These are phyloP conservation scores for Ophiostoma pallidulum DNA, from an alignment of 2,329 filamentous ascomycete genomes.

Conservation along the genomic window DNA sequence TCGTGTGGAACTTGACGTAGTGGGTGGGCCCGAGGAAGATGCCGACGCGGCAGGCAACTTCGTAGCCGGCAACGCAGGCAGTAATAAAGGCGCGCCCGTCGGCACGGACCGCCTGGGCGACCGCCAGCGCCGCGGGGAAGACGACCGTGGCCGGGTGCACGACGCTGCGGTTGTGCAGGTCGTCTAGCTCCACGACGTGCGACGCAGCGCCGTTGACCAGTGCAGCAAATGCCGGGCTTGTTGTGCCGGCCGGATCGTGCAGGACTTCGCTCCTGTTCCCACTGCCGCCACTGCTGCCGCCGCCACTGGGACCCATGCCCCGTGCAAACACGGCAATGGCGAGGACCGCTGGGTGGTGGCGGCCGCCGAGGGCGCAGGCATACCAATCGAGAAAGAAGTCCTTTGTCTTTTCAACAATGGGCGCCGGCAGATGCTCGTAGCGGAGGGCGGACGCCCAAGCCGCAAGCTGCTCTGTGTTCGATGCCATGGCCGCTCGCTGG, in stretches of 20 bases:
- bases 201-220: conserved; percentile 1
- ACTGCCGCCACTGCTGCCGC: background rate
- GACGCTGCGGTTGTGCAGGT: conserved; percentile 6
- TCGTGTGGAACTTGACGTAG: conserved; percentile 3
- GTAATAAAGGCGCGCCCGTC: background rate
- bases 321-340: background rate
- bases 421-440: background rate
- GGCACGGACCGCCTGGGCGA: conserved; percentile 1
- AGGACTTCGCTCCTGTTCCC: background rate
- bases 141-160: conserved; percentile 7
- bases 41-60: conserved; percentile 4
- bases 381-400: conserved; percentile 5
- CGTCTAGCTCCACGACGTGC: conserved; percentile 4
- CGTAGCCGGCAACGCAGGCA: conserved; percentile 5
- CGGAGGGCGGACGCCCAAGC: background rate
- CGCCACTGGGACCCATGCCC: background rate
- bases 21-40: background rate
- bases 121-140: conserved; percentile 5
- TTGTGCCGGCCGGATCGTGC: background rate
- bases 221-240: background rate
- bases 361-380: background rate
- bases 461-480: background rate
- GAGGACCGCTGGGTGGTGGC: conserved; percentile 1
- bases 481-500: no score
- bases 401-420: conserved; percentile 2